Evolutionary conservation across 164 flowering plant species (phyloP), one percentile per base, ranked within the genome.

Genomic region (Magnolia changhungtana): DNA sequence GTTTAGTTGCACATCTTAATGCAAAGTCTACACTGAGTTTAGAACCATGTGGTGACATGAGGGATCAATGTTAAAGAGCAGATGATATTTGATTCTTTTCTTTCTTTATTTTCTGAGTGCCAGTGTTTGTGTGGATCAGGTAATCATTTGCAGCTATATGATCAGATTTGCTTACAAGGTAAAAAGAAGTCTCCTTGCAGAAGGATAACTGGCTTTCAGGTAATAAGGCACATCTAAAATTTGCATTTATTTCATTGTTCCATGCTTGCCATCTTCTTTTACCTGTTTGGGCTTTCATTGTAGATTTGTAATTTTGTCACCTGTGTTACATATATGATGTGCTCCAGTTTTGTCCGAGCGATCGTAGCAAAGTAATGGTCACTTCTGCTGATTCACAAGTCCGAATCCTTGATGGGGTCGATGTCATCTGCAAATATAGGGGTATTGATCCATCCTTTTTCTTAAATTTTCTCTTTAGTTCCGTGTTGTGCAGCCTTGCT

Each of bases 181-280:
- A 93, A 91, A 79, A 92, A 89, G 91, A 93, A 89, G 80, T 75
- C 80, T 24, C 74, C 90, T 6, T 79, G 89, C 65, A 91, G 84
- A 78, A 84, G 90, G 80, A 89, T 93, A 77, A 91, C 88, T 74
- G 92, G 98, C 59, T 90, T 93, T 84, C 91, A 91, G 96, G 97
- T 90, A 69, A 65, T 21, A 18, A 61, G 65, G 19, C 13, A 8
- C 4, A 37, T 50, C 63, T 37, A 10, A 24, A 8, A 20, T 23
- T 67, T 23, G 16, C 27, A 10, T 6, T 16, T 27, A 9, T 21
- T 59, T 31, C n/a, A n/a, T 51, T 72, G 55, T 74, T 31, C n/a
- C 45, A 63, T 75, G 71, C n/a, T 11, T 71, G 37, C 18, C 14
- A 58, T 23, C 31, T 16, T 18, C 50, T 5, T 63, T 11, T 66